A percentile compares a stretch with the other conserved stretches of the same genome.
These are phyloP conservation scores for Balamuthia mandrillaris DNA, from an alignment of 208 protist genomes.

Conservation along the genomic window DNA sequence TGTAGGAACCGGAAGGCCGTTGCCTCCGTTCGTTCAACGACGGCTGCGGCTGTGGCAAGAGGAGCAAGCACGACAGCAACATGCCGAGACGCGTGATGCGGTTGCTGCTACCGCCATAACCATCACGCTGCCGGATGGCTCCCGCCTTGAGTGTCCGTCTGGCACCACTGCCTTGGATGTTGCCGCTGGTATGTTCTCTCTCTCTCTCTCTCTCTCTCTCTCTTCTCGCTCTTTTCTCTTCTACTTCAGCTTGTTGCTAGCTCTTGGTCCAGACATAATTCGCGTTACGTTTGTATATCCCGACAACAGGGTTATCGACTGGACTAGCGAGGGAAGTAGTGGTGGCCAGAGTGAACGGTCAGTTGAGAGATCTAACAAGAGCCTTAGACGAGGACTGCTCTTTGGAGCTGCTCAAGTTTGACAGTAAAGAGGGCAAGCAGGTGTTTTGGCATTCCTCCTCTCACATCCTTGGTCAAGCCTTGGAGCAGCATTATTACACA, in stretches of 20 bases:
- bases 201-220: too few species aligned
- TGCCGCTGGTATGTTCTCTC: background rate
- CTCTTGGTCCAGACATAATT: background rate
- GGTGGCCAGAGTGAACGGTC: constrained; percentile 79
- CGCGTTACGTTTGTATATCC: too few species aligned
- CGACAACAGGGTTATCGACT: constrained; percentile 1
- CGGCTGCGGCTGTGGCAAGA: constrained; percentile 15
- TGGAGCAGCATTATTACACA: constrained; percentile 76
- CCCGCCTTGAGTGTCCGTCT: background rate
- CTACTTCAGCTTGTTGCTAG: background rate
- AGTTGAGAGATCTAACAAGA: constrained; percentile 91
- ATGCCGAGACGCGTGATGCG: too few species aligned
- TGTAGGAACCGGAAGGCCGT: too few species aligned
- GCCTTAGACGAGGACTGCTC: constrained; percentile 84
- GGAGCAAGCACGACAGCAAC: constrained; percentile 19
- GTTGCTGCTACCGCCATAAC: too few species aligned
- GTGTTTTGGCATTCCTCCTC: constrained; percentile 99
- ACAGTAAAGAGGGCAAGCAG: constrained; percentile 70
- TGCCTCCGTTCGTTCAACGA: constrained; percentile 21
- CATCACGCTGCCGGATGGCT: constrained; percentile 6
- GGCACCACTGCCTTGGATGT: background rate
- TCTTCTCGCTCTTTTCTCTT: background rate
- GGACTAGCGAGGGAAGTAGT: constrained; percentile 6
- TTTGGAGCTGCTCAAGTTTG: constrained; percentile 67
- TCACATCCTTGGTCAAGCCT: constrained; percentile 96